Conservation (phyloP, 441 rosid species). For the Adansonia grandidieri region DNA sequence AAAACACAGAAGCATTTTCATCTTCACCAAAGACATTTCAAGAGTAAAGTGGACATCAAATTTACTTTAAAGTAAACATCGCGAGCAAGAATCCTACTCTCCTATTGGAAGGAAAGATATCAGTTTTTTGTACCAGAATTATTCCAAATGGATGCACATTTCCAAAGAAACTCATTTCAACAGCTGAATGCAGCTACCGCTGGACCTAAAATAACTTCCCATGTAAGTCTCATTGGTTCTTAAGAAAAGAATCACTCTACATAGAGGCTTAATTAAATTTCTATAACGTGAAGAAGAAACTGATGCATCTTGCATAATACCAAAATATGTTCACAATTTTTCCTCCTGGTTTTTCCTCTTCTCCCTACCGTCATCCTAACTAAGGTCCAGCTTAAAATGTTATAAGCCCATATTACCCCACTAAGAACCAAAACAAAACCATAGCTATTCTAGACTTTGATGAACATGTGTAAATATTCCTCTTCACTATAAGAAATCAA, state of each 20-base stretch:
- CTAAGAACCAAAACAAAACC: background rate
- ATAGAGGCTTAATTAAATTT: background rate
- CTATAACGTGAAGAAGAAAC: background rate
- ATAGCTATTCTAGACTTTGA: slow-evolving; percentile 5
- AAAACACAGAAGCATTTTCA: background rate
- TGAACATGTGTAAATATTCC: background rate
- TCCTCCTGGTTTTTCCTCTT: background rate
- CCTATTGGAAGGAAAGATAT: background rate
- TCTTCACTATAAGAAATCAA: background rate
- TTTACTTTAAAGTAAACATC: slow-evolving; percentile 9
- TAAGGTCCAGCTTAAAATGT: background rate
- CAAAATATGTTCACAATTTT: background rate
- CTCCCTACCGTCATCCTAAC: background rate
- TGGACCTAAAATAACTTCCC: slow-evolving; percentile 1
- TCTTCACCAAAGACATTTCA: background rate
- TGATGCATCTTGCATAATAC: background rate
- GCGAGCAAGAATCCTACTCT: background rate
- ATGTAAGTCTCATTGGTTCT: background rate
- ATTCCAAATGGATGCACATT: slow-evolving; percentile 5
- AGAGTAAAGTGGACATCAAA: background rate
- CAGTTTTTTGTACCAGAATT: background rate
- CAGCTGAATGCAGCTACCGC: background rate
- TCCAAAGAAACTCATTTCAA: slow-evolving; percentile 13
- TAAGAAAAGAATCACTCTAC: background rate
- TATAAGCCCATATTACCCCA: background rate